A percentile compares a stretch with the other conserved stretches of the same genome.
phyloP scores from a whole-genome alignment of 2,329 filamentous ascomycete genomes.

The Neofusicoccum ribis region DNA sequence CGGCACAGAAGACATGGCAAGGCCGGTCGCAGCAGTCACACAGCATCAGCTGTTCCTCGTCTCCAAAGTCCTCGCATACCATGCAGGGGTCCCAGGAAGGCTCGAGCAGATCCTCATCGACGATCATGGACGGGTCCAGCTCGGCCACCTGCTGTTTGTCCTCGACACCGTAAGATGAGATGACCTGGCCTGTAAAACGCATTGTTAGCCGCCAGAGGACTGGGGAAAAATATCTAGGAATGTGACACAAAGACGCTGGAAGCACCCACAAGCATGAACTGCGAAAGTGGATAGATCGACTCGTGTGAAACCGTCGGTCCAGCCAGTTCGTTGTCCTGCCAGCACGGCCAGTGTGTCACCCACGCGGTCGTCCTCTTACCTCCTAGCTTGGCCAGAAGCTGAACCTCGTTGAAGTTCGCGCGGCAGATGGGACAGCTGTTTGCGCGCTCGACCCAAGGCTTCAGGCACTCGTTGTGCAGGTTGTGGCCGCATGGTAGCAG shows the following conservation, averaged over 20 bases:
- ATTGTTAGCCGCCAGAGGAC: neutral
- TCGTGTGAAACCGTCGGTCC: conserved; percentile 8
- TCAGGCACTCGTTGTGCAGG: conserved; percentile 88
- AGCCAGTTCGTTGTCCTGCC: conserved; percentile 14
- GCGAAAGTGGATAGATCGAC: conserved; percentile 9
- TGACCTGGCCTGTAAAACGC: conserved; percentile 49
- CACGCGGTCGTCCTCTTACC: conserved; percentile 56
- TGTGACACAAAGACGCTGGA: conserved; percentile 16
- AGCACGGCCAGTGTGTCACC: neutral
- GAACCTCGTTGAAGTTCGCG: conserved; percentile 84
- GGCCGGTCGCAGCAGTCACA: conserved; percentile 89
- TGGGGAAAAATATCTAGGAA: neutral
- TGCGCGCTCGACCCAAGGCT: conserved; percentile 92
- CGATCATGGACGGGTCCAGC: conserved; percentile 77
- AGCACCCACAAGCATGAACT: conserved; percentile 17
- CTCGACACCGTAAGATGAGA: conserved; percentile 66
- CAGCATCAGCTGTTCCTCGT: conserved; percentile 81
- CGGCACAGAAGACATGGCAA: conserved; percentile 91
- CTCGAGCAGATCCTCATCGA: conserved; percentile 63
- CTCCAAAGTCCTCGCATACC: conserved; percentile 76
- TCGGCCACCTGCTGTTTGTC: conserved; percentile 89
- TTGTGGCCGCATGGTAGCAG: conserved; percentile 81
- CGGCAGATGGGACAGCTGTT: conserved; percentile 98
- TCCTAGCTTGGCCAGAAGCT: conserved; percentile 76
- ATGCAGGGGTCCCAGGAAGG: conserved; percentile 67